Evolutionary conservation across 2,329 filamentous ascomycete genomes (phyloP), one percentile per base, ranked within the genome.

Genomic region (Aspergillus pseudonomiae): DNA sequence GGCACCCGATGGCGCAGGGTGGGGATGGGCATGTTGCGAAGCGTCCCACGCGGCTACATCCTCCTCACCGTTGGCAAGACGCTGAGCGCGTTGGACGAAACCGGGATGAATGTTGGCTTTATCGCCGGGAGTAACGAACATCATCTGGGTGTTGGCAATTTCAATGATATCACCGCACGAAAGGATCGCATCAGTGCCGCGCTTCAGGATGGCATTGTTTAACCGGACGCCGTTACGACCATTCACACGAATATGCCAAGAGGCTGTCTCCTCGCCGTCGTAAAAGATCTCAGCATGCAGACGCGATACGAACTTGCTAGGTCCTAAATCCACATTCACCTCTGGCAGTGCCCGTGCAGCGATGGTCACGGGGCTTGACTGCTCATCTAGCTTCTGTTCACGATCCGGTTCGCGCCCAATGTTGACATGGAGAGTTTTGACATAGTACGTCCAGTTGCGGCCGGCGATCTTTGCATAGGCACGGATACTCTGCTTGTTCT

Each of bases 81-180:
- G 77, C 69, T 81, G 79, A n/a, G 90, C 89, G 53, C 91, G 88
- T 69, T 91, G 86, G 19, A 91, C 85, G 73, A 91, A 93, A 71
- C 81, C 86, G 26, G 85, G 85, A 73, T 91, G 87, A 64, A 96
- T 89, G 54, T 86, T 83, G 30, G 93, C 84, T 28, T 87, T 86
- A 61, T 91, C 89, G 28, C 88, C 88, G 0, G 95, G 94, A n/a
- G 96, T 87, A 55, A 97, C 92, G 78, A 99, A 99, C 84, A 98
- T 94, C 95, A 99, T 99, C 81, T 99, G 94, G 1, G 95, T 91
- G 59, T 92, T 92, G 71, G 91, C 91, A 73, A 98, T 92, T 74
- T 97, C 93, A 63, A 99, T 89, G 50, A 98, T 92, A 75, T 94
- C 90, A 63, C 95, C 95, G 71, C 94, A 97, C 48, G 88, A 87